Conservation (phyloP, 768 basidiomycete species). For the Boletus subparvulus region DNA sequence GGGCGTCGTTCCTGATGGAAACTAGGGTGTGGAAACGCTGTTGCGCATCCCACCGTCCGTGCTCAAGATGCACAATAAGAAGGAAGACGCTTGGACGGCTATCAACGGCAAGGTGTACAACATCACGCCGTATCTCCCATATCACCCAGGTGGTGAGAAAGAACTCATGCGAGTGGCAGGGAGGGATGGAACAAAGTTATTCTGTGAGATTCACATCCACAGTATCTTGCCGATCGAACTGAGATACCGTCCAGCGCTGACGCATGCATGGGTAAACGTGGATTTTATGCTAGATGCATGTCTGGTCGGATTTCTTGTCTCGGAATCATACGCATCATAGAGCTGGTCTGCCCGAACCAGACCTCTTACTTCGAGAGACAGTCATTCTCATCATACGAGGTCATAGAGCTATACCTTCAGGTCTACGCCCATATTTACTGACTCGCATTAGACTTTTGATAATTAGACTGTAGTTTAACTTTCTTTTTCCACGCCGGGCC, state of each 20-base stretch:
- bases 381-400: not conserved
- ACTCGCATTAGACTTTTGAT: not conserved
- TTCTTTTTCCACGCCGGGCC: not conserved
- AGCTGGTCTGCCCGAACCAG: not conserved
- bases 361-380: not conserved
- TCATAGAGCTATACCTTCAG: conserved; percentile 25
- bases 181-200: conserved; percentile 90
- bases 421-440: not conserved
- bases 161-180: conserved; percentile 96
- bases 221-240: not conserved
- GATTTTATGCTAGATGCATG: conserved; percentile 95
- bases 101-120: conserved; percentile 96
- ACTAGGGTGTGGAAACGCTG: conserved; percentile 68
- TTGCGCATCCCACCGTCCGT: conserved; percentile 73
- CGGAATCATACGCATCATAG: conserved; percentile 55
- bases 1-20: not conserved
- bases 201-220: conserved; percentile 57
- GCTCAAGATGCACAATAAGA: conserved; percentile 77
- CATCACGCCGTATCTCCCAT: conserved; percentile 86
- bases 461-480: not conserved
- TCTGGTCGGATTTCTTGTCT: conserved; percentile 85
- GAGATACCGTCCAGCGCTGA: conserved; percentile 54
- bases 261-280: conserved; percentile 96
- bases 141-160: conserved; percentile 92
- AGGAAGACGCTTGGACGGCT: conserved; percentile 89